These are phyloP conservation scores for Sechiopsis laciniata DNA, from an alignment of 306 rosid genomes.

Conservation along the genomic window DNA sequence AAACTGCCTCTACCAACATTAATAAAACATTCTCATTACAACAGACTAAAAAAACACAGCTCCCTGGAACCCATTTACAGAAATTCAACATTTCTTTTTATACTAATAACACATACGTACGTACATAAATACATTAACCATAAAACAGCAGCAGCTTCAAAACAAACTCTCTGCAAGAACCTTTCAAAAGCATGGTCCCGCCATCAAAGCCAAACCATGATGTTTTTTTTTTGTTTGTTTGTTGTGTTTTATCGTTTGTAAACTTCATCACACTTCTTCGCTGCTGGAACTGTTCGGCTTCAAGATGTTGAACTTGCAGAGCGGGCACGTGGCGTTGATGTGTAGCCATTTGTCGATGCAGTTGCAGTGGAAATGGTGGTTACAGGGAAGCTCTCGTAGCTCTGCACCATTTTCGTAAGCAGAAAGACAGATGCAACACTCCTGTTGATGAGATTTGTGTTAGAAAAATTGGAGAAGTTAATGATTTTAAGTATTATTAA, in stretches of 20 bases:
- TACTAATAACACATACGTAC: not conserved
- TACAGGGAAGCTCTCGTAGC: slow-evolving; percentile 74
- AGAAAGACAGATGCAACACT: slow-evolving; percentile 76
- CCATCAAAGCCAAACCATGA: not conserved
- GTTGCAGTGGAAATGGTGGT: slow-evolving; percentile 69
- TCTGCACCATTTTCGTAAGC: slow-evolving; percentile 58
- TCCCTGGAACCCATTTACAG: not conserved
- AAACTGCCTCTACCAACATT: not conserved
- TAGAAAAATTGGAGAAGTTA: slow-evolving; percentile 1
- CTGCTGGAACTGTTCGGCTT: slow-evolving; percentile 29
- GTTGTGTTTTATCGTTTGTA: not conserved
- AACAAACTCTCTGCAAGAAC: not conserved
- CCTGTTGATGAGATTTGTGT: slow-evolving; percentile 40
- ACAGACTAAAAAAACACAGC: not conserved
- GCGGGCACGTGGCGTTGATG: slow-evolving; percentile 75
- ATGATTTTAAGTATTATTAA: not conserved
- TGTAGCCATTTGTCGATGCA: slow-evolving; percentile 91
- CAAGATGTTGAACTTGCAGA: slow-evolving; percentile 78
- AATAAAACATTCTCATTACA: not conserved
- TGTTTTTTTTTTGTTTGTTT: not conserved
- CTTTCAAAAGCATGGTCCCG: not conserved
- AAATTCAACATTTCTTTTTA: not conserved
- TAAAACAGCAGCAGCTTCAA: slow-evolving; percentile 12
- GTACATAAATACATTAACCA: not conserved
- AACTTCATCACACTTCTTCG: slow-evolving; percentile 32